These are phyloP conservation scores for Kazachstania taianensis DNA, from an alignment of 805 yeast genomes.

Conservation along the genomic window DNA sequence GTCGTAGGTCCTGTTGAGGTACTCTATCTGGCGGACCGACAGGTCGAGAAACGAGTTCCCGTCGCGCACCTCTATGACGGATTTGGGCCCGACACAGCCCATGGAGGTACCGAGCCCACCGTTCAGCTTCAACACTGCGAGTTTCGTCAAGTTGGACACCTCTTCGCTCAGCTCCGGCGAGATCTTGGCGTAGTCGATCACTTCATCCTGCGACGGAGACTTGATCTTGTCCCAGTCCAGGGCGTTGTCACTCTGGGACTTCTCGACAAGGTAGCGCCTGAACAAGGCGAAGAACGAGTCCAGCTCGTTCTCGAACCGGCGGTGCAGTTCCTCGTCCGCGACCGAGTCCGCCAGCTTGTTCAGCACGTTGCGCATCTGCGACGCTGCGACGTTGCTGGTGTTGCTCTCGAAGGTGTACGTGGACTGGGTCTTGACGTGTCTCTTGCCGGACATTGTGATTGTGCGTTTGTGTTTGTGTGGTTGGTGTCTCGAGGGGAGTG, in stretches of 20 bases:
- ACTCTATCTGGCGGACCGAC: slow-evolving; percentile 93
- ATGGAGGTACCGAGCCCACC: slow-evolving; percentile 98
- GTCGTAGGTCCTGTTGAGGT: slow-evolving; percentile 79
- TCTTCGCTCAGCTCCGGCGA: slow-evolving; percentile 26
- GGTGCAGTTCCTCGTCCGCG: slow-evolving; percentile 37
- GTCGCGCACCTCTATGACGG: slow-evolving; percentile 96
- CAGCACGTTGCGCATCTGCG: slow-evolving; percentile 94
- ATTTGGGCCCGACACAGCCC: slow-evolving; percentile 97
- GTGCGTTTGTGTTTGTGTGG: background rate
- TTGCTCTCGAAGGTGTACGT: slow-evolving; percentile 82
- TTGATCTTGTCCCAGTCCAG: slow-evolving; percentile 93
- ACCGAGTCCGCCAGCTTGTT: slow-evolving; percentile 84
- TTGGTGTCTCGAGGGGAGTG: background rate
- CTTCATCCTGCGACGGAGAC: slow-evolving; percentile 85
- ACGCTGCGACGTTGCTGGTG: slow-evolving; percentile 89
- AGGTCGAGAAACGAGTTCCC: slow-evolving; percentile 95
- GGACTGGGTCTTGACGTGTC: slow-evolving; percentile 33
- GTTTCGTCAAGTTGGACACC: slow-evolving; percentile 48
- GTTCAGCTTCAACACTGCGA: slow-evolving; percentile 91
- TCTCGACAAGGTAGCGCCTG: slow-evolving; percentile 84
- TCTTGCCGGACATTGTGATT: slow-evolving; percentile 18
- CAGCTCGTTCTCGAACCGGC: slow-evolving; percentile 67
- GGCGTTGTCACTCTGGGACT: slow-evolving; percentile 58
- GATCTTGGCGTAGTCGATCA: slow-evolving; percentile 61
- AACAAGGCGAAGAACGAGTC: slow-evolving; percentile 88